Base-by-base conservation (phyloP, 2,329 filamentous ascomycete species). In the Colletotrichum agaves region DNA sequence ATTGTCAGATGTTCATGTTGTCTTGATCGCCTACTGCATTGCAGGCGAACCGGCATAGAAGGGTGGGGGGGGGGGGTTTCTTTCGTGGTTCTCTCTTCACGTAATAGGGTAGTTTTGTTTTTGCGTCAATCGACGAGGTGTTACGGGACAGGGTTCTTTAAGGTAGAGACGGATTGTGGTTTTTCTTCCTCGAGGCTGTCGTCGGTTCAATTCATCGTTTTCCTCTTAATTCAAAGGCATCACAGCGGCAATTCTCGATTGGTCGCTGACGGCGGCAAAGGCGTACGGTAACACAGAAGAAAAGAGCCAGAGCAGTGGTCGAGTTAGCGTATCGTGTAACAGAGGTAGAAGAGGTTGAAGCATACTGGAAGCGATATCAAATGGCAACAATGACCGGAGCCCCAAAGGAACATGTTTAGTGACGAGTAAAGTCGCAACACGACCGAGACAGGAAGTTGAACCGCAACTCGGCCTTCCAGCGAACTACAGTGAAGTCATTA, bases 11-110 rank as follows among this genome's bases (percentile, higher is more conserved):
- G 52, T 63, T 47, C 37, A 62, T 66, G 63, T 53, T 67, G 60
- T 67, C 61, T 65, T 39, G 41, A 62, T 58, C 49, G 57, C 63
- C 66, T 56, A 41, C 66, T 69, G 66, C 66, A 67, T 57, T 44
- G 63, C 65, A 61, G 63, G 66, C 66, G 66, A 69, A 67, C 35
- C 56, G 62, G 66, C 56, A 67, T 69, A 69, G 62, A 69, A 57
- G 17, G 43, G 43, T 50, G 55, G 49, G 27, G 57, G 55, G 49
- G 27, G 57, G 56, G 56, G 57, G 55, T 69, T 62, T 41, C 37
- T 46, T 61, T 58, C 35, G 27, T 62, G 58, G 49, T 56, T 61
- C 17, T 50, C 56, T 50, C 50, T 56, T 37, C 55, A 43, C 49
- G 57, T 50, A 67, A 67, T 62, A 62, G 49, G 56, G 63, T 50